A percentile compares a stretch with the other conserved stretches of the same genome.
phyloP scores from a whole-genome alignment of 352 stramenopile genomes.

The Phytophthora pinifolia region DNA sequence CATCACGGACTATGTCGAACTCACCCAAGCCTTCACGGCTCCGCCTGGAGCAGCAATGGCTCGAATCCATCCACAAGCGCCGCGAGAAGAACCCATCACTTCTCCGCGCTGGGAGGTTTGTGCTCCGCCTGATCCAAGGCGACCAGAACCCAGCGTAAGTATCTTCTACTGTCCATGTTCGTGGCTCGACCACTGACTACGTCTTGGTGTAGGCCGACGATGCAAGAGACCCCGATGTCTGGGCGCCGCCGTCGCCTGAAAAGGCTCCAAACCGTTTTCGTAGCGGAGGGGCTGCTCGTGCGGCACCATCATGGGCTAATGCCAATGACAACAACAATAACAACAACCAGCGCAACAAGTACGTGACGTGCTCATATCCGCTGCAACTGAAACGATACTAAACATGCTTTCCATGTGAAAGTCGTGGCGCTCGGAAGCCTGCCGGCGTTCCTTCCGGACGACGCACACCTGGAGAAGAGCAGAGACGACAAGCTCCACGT shows the following conservation, averaged over 20 bases:
- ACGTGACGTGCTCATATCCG: neutral
- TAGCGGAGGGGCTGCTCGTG: constrained; percentile 32
- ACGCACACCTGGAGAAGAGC: constrained; percentile 61
- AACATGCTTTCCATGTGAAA: constrained; percentile 12
- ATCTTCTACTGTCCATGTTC: neutral
- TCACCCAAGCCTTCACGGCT: constrained; percentile 65
- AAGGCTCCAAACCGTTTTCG: constrained; percentile 30
- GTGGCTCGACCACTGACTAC: constrained; percentile 1
- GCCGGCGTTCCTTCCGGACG: constrained; percentile 33
- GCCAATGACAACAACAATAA: constrained; percentile 44
- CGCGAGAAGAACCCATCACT: constrained; percentile 26
- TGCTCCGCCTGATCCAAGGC: constrained; percentile 27
- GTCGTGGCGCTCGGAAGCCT: constrained; percentile 40
- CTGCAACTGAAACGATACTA: neutral
- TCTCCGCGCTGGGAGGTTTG: constrained; percentile 60
- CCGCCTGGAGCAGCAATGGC: constrained; percentile 36
- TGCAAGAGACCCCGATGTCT: constrained; percentile 66
- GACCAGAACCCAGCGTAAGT: constrained; percentile 21
- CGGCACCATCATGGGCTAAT: constrained; percentile 55
- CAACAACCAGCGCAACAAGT: constrained; percentile 28
- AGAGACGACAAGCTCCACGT: constrained; percentile 38
- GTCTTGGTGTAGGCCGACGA: constrained; percentile 20
- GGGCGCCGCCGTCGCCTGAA: constrained; percentile 68
- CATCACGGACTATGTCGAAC: constrained; percentile 78
- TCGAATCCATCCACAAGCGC: constrained; percentile 31